Evolutionary conservation across 1,284 basidiomycete genomes (phyloP), one percentile per base, ranked within the genome.

Genomic region (Boletus semigastroideus): DNA sequence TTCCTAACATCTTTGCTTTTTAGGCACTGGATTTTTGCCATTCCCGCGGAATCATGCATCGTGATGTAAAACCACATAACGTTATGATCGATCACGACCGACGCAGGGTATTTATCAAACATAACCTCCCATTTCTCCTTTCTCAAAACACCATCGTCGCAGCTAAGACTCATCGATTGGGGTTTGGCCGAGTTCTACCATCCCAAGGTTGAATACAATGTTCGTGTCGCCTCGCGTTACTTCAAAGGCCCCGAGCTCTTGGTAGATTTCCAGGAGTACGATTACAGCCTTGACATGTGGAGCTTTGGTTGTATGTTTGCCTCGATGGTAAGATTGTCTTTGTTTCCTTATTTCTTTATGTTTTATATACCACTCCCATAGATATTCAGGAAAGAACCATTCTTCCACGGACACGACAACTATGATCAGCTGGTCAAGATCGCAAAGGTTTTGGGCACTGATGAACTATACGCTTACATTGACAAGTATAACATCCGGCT

Each of bases 51-150:
- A 98, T 98, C 71, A 99, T 98, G 94, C 97, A 99, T 69, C 84
- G 97, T 58, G 97, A 99, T 70, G 96, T 99, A 58, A 99, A 99
- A 71, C 96, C 97, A 5, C 94, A 98, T 75, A 99, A 99, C 70
- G 95, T 99, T 53, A 98, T 99, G 94, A 98, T 99, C 71, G 97
- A 99, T 73, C 95, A 98, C 67, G 93, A 98, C 66, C 89, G 90
- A 71, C 87, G 92, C 67, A 94, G 95, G 79, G 92, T 91, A 66
- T 57, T 77, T 64, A 7, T 52, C 37, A 4, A 25, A 2, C 44
- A 37, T 31, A 41, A 1, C 11, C n/a, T 46, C 9, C 38, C 48
- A 17, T 25, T 28, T 47, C 45, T 28, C 8, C 41, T 19, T 25
- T 27, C 48, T 52, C 56, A 57, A n/a, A 64, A 57, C 42, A 44